Evolutionary conservation across 306 rosid species (phyloP).

Genomic region (Benincasa hispida): DNA sequence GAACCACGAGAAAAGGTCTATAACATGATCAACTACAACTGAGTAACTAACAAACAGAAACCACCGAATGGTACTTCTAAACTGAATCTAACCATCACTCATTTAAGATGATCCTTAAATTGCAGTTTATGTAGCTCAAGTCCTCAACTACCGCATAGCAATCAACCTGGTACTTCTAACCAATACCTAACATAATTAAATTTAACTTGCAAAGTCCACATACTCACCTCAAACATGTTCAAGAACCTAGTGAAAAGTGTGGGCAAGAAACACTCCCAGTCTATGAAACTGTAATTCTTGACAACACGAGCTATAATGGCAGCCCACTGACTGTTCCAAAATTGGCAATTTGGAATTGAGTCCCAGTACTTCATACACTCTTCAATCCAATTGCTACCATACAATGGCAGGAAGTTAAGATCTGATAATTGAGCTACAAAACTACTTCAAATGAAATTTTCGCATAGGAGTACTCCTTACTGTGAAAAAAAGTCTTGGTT

Average conservation of each 20-base stretch:
- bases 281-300: slow-evolving; percentile 54
- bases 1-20: not conserved
- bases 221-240: slow-evolving; percentile 95
- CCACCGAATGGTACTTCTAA: not conserved
- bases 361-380: slow-evolving; percentile 73
- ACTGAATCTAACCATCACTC: not conserved
- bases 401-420: slow-evolving; percentile 20
- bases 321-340: slow-evolving; percentile 98
- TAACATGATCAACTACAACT: not conserved
- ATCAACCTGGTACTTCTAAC: slow-evolving; percentile 1
- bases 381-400: slow-evolving; percentile 59
- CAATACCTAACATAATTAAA: slow-evolving; percentile 10
- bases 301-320: slow-evolving; percentile 84
- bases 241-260: slow-evolving; percentile 81
- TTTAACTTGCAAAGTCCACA: slow-evolving; percentile 10
- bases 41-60: not conserved
- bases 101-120: not conserved
- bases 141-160: not conserved
- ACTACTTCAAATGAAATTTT: slow-evolving; percentile 8
- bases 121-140: not conserved
- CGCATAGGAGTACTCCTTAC: slow-evolving; percentile 43
- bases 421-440: slow-evolving; percentile 11
- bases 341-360: slow-evolving; percentile 93
- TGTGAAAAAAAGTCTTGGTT: slow-evolving; percentile 67
- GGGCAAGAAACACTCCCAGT: slow-evolving; percentile 80